phyloP scores from a whole-genome alignment of 768 basidiomycete genomes.

The Rhizopogon sp. region DNA sequence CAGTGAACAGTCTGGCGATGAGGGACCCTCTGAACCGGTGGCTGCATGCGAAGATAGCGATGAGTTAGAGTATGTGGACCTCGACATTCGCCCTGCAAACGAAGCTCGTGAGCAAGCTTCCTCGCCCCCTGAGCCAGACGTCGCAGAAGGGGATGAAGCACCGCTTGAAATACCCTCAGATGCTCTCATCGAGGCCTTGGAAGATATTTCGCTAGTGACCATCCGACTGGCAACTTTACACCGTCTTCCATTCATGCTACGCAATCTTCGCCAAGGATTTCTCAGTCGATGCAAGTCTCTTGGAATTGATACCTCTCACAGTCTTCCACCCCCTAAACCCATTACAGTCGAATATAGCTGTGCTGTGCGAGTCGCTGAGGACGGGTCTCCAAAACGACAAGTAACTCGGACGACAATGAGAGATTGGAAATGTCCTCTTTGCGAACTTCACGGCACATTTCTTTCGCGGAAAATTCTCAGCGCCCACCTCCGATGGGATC shows the following conservation, averaged over 20 bases:
- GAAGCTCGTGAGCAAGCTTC: not conserved
- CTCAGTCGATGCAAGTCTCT: conserved; percentile 31
- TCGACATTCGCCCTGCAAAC: not conserved
- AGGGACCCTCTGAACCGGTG: not conserved
- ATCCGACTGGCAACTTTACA: conserved; percentile 33
- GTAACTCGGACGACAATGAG: conserved; percentile 21
- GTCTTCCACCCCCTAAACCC: conserved; percentile 11
- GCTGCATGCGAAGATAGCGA: not conserved
- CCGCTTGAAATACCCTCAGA: conserved; percentile 25
- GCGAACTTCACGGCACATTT: conserved; percentile 40
- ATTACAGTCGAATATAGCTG: conserved; percentile 21
- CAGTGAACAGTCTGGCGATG: not conserved
- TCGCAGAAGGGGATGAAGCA: conserved; percentile 10
- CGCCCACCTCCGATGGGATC: conserved; percentile 48
- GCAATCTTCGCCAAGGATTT: conserved; percentile 49
- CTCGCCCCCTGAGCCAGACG: not conserved
- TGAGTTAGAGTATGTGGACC: not conserved
- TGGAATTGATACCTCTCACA: conserved; percentile 29
- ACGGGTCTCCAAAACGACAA: conserved; percentile 8
- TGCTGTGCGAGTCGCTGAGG: conserved; percentile 5
- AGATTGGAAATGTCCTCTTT: conserved; percentile 51
- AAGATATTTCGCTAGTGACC: conserved; percentile 24
- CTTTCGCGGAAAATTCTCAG: conserved; percentile 36
- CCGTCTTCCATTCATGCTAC: conserved; percentile 52
- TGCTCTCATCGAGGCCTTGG: conserved; percentile 30